Base-by-base conservation (phyloP, 305 asterid genomes). In the Fraxinus paxiana region DNA sequence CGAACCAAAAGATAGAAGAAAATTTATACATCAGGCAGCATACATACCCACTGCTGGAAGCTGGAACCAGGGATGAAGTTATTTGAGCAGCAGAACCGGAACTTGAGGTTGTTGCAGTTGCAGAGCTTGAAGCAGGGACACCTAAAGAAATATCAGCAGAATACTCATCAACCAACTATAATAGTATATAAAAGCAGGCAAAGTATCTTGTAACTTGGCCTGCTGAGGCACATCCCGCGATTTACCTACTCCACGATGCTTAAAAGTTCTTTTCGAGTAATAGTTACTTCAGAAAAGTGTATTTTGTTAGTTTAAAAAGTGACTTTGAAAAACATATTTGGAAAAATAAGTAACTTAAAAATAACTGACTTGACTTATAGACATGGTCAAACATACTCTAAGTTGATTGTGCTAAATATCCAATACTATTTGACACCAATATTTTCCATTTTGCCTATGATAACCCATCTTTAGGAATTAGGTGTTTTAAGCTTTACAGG, bases 41-140 rank as follows among this genome's bases (percentile, higher is more conserved):
- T 81, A 43, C 54, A 43, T 43, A 96, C 98, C 98, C 96, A 78
- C 94, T 91, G 82, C 92, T 90, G 69, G 94, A 88, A 84, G 96
- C 83, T 80, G 85, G 88, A 83, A 80, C 90, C 76, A 89, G 82
- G 34, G 89, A 76, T 22, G 97, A 87, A 80, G 98, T 83, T 63
- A 92, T 85, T 87, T 88, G 98, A 84, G 94, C 83, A 82, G 97
- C 85, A 88, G 94, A 86, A 83, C 84, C 84, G 81, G 97, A 63
- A 79, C 79, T 83, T 84, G 91, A 75, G 84, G 85, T 86, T 77
- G 78, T 84, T 82, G 92, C 85, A 77, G 79, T 78, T 70, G 92
- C 82, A 83, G 95, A 88, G 80, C 91, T 86, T 78, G 82, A 83
- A 80, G 85, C 76, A 31, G 91, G 73, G 26, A 59, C 76, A 65